phyloP scores from a whole-genome alignment of 805 yeast genomes.

The Kregervanrija pseudodelftensis region DNA sequence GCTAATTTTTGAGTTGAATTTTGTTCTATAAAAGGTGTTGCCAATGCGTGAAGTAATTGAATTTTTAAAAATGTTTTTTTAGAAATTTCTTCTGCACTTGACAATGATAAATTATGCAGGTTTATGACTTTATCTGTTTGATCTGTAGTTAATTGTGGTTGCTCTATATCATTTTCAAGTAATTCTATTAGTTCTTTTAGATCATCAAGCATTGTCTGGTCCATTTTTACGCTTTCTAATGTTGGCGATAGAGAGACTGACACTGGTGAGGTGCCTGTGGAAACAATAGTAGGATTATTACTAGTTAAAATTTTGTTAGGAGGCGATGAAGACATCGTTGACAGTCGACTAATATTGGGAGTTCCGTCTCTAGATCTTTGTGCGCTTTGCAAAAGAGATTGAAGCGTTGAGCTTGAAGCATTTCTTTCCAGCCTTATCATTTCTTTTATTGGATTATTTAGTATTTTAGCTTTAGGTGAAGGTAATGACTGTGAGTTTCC shows the following conservation, averaged over 20 bases:
- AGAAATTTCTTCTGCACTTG: conserved; percentile 29
- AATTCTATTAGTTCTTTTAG: conserved; percentile 42
- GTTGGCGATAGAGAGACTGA: neutral
- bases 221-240: conserved; percentile 3
- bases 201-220: conserved; percentile 30
- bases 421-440: conserved; percentile 31
- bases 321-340: conserved; percentile 3
- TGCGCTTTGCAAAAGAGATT: conserved; percentile 36
- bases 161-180: conserved; percentile 31
- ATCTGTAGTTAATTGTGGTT: conserved; percentile 16
- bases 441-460: neutral
- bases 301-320: neutral
- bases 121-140: conserved; percentile 36
- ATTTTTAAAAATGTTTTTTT: conserved; percentile 37
- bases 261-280: conserved; percentile 2
- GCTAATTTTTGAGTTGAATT: conserved; percentile 14
- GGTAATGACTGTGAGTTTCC: neutral
- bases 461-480: neutral
- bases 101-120: conserved; percentile 50
- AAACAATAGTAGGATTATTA: neutral
- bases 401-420: conserved; percentile 41
- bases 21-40: conserved; percentile 56
- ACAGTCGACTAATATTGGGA: neutral
- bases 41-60: conserved; percentile 52
- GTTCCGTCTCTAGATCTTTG: conserved; percentile 10